Evolutionary conservation across 352 stramenopile species (phyloP).

Genomic region (Pelagophyceae sp.): DNA sequence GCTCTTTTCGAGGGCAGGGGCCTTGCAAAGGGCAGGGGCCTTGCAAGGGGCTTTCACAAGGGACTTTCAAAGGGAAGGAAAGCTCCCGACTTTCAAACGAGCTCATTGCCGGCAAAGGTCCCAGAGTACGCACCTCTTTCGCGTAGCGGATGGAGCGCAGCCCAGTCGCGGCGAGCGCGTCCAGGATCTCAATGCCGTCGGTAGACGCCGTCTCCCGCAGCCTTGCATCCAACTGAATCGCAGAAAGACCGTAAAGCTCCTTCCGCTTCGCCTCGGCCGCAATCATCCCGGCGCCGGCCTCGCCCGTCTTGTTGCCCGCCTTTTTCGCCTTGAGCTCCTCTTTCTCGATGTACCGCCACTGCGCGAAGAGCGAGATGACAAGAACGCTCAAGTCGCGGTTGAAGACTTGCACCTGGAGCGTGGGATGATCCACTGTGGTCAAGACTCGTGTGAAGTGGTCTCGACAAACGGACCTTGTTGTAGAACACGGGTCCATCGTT

Average conservation of each 20-base stretch:
- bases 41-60: too few relatives aligned
- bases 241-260: not conserved
- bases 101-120: too few relatives aligned
- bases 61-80: too few relatives aligned
- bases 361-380: conserved; percentile 92
- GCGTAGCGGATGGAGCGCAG: conserved; percentile 97
- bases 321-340: conserved; percentile 26
- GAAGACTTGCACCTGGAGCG: conserved; percentile 90
- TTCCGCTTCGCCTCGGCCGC: conserved; percentile 18
- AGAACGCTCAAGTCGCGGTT: conserved; percentile 97
- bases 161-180: conserved; percentile 93
- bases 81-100: too few relatives aligned
- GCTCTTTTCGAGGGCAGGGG: too few relatives aligned
- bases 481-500: conserved; percentile 37
- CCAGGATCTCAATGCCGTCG: conserved; percentile 90
- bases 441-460: too few relatives aligned
- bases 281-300: not conserved
- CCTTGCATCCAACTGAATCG: not conserved
- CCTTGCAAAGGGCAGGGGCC: too few relatives aligned
- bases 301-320: conserved; percentile 26
- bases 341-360: conserved; percentile 49
- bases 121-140: too few relatives aligned
- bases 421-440: too few relatives aligned
- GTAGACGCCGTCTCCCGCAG: conserved; percentile 21
- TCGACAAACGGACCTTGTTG: conserved; percentile 47